These are phyloP conservation scores for Pinus tabuliformis DNA, from an alignment of 75 land plant genomes.

Conservation along the genomic window DNA sequence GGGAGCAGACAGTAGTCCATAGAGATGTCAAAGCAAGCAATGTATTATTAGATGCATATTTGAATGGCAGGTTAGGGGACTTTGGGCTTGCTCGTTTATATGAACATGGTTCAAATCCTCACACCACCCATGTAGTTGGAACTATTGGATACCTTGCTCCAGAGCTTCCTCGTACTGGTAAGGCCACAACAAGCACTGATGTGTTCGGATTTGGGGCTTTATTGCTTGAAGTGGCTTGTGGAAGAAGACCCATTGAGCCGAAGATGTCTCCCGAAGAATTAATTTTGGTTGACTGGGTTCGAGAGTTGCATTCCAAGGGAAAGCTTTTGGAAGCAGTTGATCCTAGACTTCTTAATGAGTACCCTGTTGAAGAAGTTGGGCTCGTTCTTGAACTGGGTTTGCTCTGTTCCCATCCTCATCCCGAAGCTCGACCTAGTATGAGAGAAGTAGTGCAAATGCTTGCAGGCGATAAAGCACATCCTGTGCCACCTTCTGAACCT, in stretches of 20 bases:
- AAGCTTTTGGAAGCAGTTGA: slow-evolving; percentile 13
- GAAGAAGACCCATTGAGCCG: slow-evolving; percentile 21
- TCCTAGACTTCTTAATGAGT: background rate
- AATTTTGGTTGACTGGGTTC: slow-evolving; percentile 4
- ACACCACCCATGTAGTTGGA: slow-evolving; percentile 15
- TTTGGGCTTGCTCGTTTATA: slow-evolving; percentile 68
- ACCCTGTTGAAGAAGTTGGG: slow-evolving; percentile 3
- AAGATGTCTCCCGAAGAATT: background rate
- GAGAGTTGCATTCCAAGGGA: slow-evolving; percentile 16
- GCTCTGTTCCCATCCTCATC: slow-evolving; percentile 15
- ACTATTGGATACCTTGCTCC: slow-evolving; percentile 24
- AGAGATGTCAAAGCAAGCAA: slow-evolving; percentile 76
- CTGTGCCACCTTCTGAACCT: background rate
- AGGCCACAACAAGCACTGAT: slow-evolving; percentile 11
- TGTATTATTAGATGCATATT: slow-evolving; percentile 53
- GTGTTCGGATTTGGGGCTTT: slow-evolving; percentile 21
- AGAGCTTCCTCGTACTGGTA: slow-evolving; percentile 13
- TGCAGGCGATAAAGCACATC: slow-evolving; percentile 18
- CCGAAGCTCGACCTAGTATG: slow-evolving; percentile 16
- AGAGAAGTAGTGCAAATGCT: slow-evolving; percentile 11
- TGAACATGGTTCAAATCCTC: slow-evolving; percentile 11
- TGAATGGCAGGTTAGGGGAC: slow-evolving; percentile 59
- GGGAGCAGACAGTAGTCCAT: slow-evolving; percentile 51
- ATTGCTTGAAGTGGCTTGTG: slow-evolving; percentile 22
- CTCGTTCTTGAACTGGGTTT: slow-evolving; percentile 14